A percentile compares a stretch with the other conserved stretches of the same genome.
These are phyloP conservation scores for Lactarius quietus DNA, from an alignment of 768 basidiomycete species.

Conservation along the genomic window DNA sequence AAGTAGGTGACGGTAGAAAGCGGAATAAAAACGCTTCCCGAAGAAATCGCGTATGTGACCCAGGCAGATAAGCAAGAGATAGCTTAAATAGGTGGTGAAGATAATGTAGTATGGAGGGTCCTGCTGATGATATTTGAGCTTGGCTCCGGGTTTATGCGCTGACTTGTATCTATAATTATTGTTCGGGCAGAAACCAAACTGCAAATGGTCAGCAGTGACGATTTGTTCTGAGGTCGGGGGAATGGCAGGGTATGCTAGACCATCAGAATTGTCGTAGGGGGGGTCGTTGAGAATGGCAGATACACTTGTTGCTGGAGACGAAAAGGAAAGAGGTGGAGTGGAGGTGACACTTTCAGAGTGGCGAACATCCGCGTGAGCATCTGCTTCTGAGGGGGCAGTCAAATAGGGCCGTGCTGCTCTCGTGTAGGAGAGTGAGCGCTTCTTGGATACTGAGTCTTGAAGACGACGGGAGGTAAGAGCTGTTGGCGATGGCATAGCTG, in stretches of 20 bases:
- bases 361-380: constrained; percentile 58
- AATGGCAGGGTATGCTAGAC: constrained; percentile 53
- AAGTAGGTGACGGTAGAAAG: constrained; percentile 76
- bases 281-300: constrained; percentile 59
- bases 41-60: constrained; percentile 95
- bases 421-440: constrained; percentile 34
- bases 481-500: constrained; percentile 25
- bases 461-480: constrained; percentile 34
- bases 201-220: constrained; percentile 77
- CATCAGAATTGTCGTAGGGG: constrained; percentile 44
- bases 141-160: constrained; percentile 49
- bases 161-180: constrained; percentile 66
- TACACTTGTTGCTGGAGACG: constrained; percentile 69
- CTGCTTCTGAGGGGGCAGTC: constrained; percentile 57
- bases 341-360: constrained; percentile 46
- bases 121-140: constrained; percentile 56
- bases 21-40: constrained; percentile 74
- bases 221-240: constrained; percentile 80
- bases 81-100: constrained; percentile 88
- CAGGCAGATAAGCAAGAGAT: constrained; percentile 84
- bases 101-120: constrained; percentile 94
- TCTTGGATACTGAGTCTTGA: constrained; percentile 52
- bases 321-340: constrained; percentile 70
- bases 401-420: constrained; percentile 57
- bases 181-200: constrained; percentile 90